These are phyloP conservation scores for Auricularia sp. DNA, from an alignment of 768 basidiomycete genomes.

Conservation along the genomic window DNA sequence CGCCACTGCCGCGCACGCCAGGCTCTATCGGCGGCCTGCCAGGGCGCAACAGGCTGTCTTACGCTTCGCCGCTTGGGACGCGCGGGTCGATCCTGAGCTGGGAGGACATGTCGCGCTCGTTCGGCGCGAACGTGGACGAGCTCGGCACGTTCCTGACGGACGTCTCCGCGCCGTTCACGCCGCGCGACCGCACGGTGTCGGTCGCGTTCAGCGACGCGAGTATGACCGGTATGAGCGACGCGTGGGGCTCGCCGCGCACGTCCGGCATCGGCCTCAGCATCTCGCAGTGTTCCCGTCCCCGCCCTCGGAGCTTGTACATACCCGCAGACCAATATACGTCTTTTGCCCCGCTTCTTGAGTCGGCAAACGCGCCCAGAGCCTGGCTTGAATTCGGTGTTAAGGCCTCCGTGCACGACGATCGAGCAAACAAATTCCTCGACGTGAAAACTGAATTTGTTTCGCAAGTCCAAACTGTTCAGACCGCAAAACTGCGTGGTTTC, in stretches of 20 bases:
- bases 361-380: too few relatives aligned
- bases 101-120: slow-evolving; percentile 2
- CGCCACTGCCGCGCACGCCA: neutral
- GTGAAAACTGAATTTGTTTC: too few relatives aligned
- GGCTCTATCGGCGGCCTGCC: neutral
- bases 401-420: too few relatives aligned
- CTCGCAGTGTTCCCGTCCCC: neutral
- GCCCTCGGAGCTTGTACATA: too few relatives aligned
- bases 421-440: too few relatives aligned
- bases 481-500: too few relatives aligned
- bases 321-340: too few relatives aligned
- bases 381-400: too few relatives aligned
- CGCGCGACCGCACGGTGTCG: neutral
- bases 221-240: neutral
- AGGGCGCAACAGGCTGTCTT: neutral
- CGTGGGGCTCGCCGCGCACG: neutral
- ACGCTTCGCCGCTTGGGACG: neutral
- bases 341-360: too few relatives aligned
- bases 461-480: too few relatives aligned
- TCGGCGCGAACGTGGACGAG: neutral
- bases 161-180: neutral
- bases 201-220: neutral
- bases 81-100: neutral
- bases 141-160: neutral
- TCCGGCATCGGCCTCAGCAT: neutral